These are phyloP conservation scores for Cicer arietinum DNA, from an alignment of 306 rosid species.

Conservation along the genomic window DNA sequence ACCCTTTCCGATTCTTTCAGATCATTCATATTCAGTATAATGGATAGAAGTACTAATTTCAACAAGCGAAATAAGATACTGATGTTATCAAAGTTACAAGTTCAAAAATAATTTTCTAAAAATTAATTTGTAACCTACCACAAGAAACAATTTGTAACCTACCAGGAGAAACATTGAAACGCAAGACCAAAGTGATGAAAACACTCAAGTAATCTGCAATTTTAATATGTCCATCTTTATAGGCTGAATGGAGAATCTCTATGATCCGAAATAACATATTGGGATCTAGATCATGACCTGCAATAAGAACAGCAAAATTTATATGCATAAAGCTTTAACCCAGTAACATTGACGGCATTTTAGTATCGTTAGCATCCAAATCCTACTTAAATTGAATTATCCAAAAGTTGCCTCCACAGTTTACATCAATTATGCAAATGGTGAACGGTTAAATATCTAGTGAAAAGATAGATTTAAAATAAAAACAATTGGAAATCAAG, in stretches of 20 bases:
- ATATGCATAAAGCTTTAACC: slow-evolving; percentile 11
- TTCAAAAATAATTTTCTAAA: slow-evolving; percentile 30
- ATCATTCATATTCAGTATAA: slow-evolving; percentile 21
- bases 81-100: slow-evolving; percentile 5
- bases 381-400: slow-evolving; percentile 11
- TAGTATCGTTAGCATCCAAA: slow-evolving; percentile 13
- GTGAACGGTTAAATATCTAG: slow-evolving; percentile 23
- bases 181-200: slow-evolving; percentile 66
- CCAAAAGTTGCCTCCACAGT: slow-evolving; percentile 25
- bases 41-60: slow-evolving; percentile 34
- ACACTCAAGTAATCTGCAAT: slow-evolving; percentile 70
- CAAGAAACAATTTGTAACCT: slow-evolving; percentile 44
- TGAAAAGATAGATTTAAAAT: background rate
- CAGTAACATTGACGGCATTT: slow-evolving; percentile 10
- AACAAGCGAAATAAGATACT: slow-evolving; percentile 31
- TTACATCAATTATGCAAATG: slow-evolving; percentile 22
- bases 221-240: slow-evolving; percentile 60
- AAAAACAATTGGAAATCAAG: slow-evolving; percentile 14
- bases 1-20: background rate
- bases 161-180: slow-evolving; percentile 71
- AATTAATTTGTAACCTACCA: slow-evolving; percentile 54
- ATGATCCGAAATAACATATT: slow-evolving; percentile 53
- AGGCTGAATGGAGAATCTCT: slow-evolving; percentile 75
- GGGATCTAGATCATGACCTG: slow-evolving; percentile 81
- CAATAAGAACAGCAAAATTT: slow-evolving; percentile 27